Conservation (phyloP, 225 moss, liverwort and hornwort genomes). For the Rhytidiadelphus loreus region DNA sequence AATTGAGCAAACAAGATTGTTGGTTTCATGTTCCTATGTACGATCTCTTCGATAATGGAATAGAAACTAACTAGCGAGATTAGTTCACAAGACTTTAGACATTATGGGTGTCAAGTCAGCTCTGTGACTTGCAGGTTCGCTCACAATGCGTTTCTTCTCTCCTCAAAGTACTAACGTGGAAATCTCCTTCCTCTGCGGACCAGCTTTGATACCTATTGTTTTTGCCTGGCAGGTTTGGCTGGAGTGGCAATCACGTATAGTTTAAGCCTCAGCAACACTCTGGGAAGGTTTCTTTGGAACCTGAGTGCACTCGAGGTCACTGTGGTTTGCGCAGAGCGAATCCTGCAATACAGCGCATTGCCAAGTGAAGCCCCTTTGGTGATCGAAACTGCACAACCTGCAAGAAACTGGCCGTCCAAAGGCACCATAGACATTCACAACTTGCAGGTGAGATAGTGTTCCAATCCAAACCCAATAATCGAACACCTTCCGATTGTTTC, state of each 20-base stretch:
- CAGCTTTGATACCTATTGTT: neutral
- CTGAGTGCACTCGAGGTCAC: neutral
- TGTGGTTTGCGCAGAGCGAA: conserved; percentile 15
- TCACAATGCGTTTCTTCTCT: neutral
- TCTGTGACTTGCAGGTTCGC: neutral
- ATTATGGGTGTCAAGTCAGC: neutral
- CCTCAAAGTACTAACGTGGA: neutral
- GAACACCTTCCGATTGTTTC: neutral
- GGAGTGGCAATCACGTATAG: conserved; percentile 69
- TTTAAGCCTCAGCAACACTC: conserved; percentile 23
- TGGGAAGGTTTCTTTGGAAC: conserved; percentile 24
- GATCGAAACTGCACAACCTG: neutral
- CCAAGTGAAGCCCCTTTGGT: conserved; percentile 5
- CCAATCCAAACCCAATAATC: neutral
- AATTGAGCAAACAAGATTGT: neutral
- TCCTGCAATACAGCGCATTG: conserved; percentile 18
- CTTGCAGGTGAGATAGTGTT: neutral
- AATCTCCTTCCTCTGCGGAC: neutral
- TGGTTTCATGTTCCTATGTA: neutral
- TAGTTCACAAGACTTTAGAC: neutral
- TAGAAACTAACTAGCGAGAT: neutral
- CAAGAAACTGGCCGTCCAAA: conserved; percentile 12
- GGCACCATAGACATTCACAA: conserved; percentile 14
- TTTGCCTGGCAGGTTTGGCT: conserved; percentile 37
- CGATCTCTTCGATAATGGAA: neutral